Percentiles rank a stretch among this genome's conserved stretches.
Evolutionary conservation across 2,329 filamentous ascomycete species (phyloP).

Genomic region (Aspergillus fischeri): DNA sequence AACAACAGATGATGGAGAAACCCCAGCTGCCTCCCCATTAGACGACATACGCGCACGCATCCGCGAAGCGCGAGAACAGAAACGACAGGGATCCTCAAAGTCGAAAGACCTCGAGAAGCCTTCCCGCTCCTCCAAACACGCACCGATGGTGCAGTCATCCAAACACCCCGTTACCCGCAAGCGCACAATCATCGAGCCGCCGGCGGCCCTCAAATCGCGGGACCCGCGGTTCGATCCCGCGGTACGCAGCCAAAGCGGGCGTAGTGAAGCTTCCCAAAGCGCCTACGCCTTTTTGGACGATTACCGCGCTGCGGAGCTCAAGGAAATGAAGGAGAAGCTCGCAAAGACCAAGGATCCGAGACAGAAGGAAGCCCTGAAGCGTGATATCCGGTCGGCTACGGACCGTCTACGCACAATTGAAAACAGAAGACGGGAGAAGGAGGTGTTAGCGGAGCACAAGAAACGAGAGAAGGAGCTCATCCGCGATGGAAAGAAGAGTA

Average conservation of each 20-base stretch:
- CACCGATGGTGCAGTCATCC: constrained; percentile 75
- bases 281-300: constrained; percentile 86
- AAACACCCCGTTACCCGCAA: constrained; percentile 79
- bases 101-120: constrained; percentile 21
- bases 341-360: constrained; percentile 62
- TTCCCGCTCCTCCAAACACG: constrained; percentile 73
- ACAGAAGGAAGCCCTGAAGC: constrained; percentile 67
- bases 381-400: constrained; percentile 72
- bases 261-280: constrained; percentile 52
- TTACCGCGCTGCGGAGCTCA: constrained; percentile 81
- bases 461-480: constrained; percentile 79
- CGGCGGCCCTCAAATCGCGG: constrained; percentile 58
- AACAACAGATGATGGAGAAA: constrained; percentile 7
- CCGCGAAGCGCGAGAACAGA: constrained; percentile 41
- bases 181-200: constrained; percentile 63
- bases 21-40: constrained; percentile 25
- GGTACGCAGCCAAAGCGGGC: constrained; percentile 34
- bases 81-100: constrained; percentile 29
- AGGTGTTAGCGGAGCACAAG: constrained; percentile 70
- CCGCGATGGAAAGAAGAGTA: constrained; percentile 71
- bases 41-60: constrained; percentile 38
- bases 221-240: constrained; percentile 86
- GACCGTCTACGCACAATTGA: constrained; percentile 68
- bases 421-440: constrained; percentile 64
- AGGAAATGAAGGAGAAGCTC: constrained; percentile 64